These are phyloP conservation scores for Mortierella sp. DNA, from an alignment of 371 early-diverging fungal genomes.

Conservation along the genomic window DNA sequence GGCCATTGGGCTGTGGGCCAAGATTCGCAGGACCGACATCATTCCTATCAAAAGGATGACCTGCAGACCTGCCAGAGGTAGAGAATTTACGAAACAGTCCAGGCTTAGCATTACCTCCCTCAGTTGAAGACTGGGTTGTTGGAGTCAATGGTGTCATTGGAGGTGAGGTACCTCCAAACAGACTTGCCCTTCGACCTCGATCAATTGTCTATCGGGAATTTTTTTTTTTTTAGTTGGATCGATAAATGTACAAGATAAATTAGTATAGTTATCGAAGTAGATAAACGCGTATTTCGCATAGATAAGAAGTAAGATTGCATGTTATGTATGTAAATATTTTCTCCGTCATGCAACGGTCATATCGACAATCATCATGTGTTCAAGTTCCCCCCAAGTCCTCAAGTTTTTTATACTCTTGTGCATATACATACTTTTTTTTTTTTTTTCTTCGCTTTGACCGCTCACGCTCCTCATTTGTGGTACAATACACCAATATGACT, in stretches of 20 bases:
- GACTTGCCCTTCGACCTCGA: constrained; percentile 43
- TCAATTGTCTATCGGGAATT: constrained; percentile 9
- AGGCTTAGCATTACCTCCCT: not conserved
- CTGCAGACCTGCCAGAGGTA: constrained; percentile 22
- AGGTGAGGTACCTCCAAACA: constrained; percentile 32
- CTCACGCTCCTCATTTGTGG: not conserved
- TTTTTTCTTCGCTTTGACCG: not conserved
- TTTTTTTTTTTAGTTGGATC: not conserved
- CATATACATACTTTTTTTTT: constrained; percentile 2
- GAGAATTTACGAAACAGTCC: constrained; percentile 53
- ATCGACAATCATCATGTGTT: not conserved
- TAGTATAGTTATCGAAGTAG: not conserved
- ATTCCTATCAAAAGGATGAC: constrained; percentile 37
- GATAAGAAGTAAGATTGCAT: not conserved
- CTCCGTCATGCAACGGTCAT: constrained; percentile 16
- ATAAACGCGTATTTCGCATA: not conserved
- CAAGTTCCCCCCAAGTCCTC: not conserved
- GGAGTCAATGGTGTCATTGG: constrained; percentile 8
- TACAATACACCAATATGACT: not conserved
- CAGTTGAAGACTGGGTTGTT: not conserved
- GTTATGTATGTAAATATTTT: not conserved
- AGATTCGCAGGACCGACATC: constrained; percentile 26
- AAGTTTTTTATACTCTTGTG: not conserved
- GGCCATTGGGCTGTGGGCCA: constrained; percentile 10
- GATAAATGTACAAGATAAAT: not conserved